phyloP scores from a whole-genome alignment of 1,284 basidiomycete species.

The Leccinum subspadiceum region DNA sequence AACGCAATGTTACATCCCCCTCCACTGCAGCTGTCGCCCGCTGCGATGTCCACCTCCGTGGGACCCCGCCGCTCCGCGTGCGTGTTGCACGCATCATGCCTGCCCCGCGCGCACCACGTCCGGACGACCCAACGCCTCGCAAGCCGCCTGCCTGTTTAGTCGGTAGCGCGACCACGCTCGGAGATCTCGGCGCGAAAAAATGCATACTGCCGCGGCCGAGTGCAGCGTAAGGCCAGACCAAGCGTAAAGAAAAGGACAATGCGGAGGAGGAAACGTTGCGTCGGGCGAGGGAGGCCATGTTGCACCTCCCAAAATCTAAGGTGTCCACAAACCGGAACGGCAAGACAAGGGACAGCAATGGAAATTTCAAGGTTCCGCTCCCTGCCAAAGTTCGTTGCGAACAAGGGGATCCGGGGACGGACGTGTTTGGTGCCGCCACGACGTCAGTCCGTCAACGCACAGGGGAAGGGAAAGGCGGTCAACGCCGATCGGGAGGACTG shows the following conservation, averaged over 20 bases:
- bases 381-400: constrained; percentile 33
- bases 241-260: constrained; percentile 12
- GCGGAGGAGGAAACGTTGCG: constrained; percentile 30
- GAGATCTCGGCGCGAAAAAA: constrained; percentile 21
- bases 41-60: constrained; percentile 8
- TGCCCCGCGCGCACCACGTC: too few relatives aligned
- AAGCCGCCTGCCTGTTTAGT: constrained; percentile 46
- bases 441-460: too few relatives aligned
- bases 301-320: constrained; percentile 32
- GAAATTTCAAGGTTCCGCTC: constrained; percentile 51
- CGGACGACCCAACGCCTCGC: constrained; percentile 48
- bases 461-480: too few relatives aligned
- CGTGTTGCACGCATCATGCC: constrained; percentile 12
- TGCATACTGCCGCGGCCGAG: constrained; percentile 11
- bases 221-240: constrained; percentile 10
- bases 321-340: constrained; percentile 4
- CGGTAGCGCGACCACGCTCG: constrained; percentile 16
- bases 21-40: constrained; percentile 1
- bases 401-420: constrained; percentile 35
- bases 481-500: neutral
- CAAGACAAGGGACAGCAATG: constrained; percentile 11
- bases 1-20: constrained; percentile 20
- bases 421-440: constrained; percentile 43
- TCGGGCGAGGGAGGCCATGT: constrained; percentile 37
- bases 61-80: constrained; percentile 40